Conservation (phyloP, 371 early-diverging fungal species). For the Encephalitozoon intestinalis region DNA sequence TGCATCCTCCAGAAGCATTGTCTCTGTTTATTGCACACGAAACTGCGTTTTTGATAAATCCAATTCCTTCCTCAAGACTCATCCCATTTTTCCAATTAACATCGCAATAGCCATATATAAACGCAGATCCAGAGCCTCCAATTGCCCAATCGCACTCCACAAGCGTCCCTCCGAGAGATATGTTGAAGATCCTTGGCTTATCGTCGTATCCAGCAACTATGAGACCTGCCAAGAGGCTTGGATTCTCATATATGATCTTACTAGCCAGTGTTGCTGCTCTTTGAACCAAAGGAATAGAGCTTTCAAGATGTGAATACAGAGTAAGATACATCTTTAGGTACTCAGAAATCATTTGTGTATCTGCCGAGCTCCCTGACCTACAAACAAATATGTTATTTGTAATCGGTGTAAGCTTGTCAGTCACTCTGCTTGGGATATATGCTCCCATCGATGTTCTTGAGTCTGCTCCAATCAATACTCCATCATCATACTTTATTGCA, state of each 20-base stretch:
- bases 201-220: conserved; percentile 97
- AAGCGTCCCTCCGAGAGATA: conserved; percentile 85
- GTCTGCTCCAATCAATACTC: conserved; percentile 95
- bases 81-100: conserved; percentile 72
- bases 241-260: conserved; percentile 82
- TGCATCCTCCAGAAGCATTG: conserved; percentile 92
- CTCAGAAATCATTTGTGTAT: conserved; percentile 93
- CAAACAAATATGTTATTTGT: conserved; percentile 90
- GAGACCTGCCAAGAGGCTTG: conserved; percentile 78
- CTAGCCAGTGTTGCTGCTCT: conserved; percentile 83
- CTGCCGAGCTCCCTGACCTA: conserved; percentile 91
- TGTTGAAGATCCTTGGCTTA: conserved; percentile 70
- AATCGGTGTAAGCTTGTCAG: conserved; percentile 91
- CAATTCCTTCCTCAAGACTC: conserved; percentile 76
- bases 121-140: conserved; percentile 90
- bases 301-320: conserved; percentile 65
- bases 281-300: conserved; percentile 71
- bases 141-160: conserved; percentile 82
- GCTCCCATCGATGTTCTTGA: conserved; percentile 88
- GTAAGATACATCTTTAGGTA: conserved; percentile 76
- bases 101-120: conserved; percentile 95
- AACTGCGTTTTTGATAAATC: conserved; percentile 85
- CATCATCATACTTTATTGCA: conserved; percentile 83
- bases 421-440: conserved; percentile 79
- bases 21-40: conserved; percentile 89